Conservation (phyloP, 257 asterid species). For the Rauvolfia tetraphylla region DNA sequence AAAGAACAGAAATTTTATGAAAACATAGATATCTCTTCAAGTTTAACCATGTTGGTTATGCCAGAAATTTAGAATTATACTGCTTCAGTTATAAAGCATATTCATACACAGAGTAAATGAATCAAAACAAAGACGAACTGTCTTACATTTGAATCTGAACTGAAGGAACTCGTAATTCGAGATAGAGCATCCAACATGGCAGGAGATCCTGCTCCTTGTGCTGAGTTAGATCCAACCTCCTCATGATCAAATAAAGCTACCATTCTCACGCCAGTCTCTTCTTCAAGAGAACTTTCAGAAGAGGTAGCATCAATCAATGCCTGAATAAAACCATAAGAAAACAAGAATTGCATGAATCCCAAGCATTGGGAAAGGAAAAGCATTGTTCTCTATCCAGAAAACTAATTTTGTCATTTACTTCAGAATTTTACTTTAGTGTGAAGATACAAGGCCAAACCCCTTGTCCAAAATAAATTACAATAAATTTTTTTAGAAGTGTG, state of each 20-base stretch:
- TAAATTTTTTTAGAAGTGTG: too few species aligned
- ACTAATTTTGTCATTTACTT: background rate
- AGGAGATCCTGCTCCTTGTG: slow-evolving; percentile 99
- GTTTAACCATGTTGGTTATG: background rate
- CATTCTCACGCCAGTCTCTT: slow-evolving; percentile 83
- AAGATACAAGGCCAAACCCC: too few species aligned
- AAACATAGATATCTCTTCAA: too few species aligned
- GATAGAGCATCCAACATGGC: slow-evolving; percentile 81
- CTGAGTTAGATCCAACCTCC: slow-evolving; percentile 93
- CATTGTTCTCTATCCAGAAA: background rate
- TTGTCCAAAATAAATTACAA: too few species aligned
- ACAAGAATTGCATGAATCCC: background rate
- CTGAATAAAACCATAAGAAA: slow-evolving; percentile 38
- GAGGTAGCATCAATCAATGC: slow-evolving; percentile 87
- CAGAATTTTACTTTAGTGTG: background rate
- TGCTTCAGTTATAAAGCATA: too few species aligned
- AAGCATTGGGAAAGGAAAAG: background rate
- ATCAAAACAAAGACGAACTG: background rate
- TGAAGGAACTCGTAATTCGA: slow-evolving; percentile 72
- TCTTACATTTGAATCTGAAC: slow-evolving; percentile 74
- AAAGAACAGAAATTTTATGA: background rate
- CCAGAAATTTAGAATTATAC: background rate
- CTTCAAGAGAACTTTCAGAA: slow-evolving; percentile 57
- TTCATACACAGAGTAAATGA: too few species aligned
- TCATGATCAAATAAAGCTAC: slow-evolving; percentile 97